Percentiles rank a stretch among this genome's conserved stretches.
These are phyloP conservation scores for Fusarium albosuccineum DNA, from an alignment of 2,329 filamentous ascomycete species.

Conservation along the genomic window DNA sequence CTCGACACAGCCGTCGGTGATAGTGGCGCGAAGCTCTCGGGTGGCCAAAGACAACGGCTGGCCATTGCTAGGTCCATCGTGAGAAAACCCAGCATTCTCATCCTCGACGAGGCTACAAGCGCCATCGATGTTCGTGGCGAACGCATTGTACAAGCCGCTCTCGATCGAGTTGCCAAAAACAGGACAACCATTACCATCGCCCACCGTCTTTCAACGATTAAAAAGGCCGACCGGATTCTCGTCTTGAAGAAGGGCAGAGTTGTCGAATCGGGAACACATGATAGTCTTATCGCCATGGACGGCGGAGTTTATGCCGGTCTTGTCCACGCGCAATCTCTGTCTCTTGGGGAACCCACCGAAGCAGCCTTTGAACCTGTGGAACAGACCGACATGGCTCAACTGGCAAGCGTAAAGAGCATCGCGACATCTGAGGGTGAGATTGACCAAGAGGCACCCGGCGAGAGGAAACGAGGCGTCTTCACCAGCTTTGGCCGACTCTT, in stretches of 20 bases:
- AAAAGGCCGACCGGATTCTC: slow-evolving; percentile 82
- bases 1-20: slow-evolving; percentile 84
- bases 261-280: slow-evolving; percentile 81
- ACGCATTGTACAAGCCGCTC: slow-evolving; percentile 73
- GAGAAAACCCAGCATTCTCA: slow-evolving; percentile 76
- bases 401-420: slow-evolving; percentile 62
- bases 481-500: slow-evolving; percentile 69
- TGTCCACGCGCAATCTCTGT: slow-evolving; percentile 73
- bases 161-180: slow-evolving; percentile 71
- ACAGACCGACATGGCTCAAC: slow-evolving; percentile 56
- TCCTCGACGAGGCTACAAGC: slow-evolving; percentile 83
- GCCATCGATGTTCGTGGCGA: slow-evolving; percentile 70
- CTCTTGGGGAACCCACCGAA: slow-evolving; percentile 62
- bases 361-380: slow-evolving; percentile 51
- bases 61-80: slow-evolving; percentile 83
- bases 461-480: slow-evolving; percentile 59
- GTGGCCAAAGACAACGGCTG: slow-evolving; percentile 88
- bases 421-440: slow-evolving; percentile 52
- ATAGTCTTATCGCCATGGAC: slow-evolving; percentile 72
- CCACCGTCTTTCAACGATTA: slow-evolving; percentile 80
- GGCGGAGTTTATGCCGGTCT: slow-evolving; percentile 76
- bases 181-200: slow-evolving; percentile 81
- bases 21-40: slow-evolving; percentile 80
- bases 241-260: slow-evolving; percentile 79
- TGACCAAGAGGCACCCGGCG: slow-evolving; percentile 40